phyloP scores from a whole-genome alignment of 202 grass and related monocot species.

The Digitaria exilis region DNA sequence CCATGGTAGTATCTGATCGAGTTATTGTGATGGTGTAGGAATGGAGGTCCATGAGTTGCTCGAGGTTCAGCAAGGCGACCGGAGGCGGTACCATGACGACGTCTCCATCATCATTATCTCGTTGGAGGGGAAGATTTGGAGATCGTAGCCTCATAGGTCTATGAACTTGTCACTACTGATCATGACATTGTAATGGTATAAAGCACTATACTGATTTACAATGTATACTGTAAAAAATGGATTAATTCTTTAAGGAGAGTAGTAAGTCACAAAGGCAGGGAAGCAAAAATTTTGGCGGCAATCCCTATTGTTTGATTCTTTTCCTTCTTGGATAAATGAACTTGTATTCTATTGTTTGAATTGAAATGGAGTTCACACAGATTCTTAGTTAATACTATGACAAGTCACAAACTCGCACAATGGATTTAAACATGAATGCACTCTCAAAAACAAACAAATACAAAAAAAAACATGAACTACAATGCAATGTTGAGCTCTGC shows the following conservation, averaged over 20 bases:
- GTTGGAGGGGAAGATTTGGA: slow-evolving; percentile 80
- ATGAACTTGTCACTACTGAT: neutral
- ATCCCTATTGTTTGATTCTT: neutral
- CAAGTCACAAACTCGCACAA: too few species aligned
- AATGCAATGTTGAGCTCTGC: neutral
- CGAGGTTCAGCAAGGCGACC: slow-evolving; percentile 63
- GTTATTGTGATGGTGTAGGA: slow-evolving; percentile 40
- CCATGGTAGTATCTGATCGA: neutral
- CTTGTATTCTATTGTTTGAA: too few species aligned
- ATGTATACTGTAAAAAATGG: neutral
- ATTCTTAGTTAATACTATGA: too few species aligned
- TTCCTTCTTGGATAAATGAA: neutral
- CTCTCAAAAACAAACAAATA: too few species aligned
- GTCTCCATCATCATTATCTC: slow-evolving; percentile 90
- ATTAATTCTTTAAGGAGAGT: neutral
- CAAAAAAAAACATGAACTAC: too few species aligned
- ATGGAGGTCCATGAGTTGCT: slow-evolving; percentile 78
- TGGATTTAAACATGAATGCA: too few species aligned
- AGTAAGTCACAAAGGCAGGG: neutral
- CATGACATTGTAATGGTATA: too few species aligned
- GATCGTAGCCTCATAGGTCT: slow-evolving; percentile 34
- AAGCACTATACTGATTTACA: too few species aligned
- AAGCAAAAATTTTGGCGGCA: slow-evolving; percentile 26
- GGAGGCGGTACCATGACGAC: slow-evolving; percentile 70
- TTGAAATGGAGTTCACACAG: neutral